Conservation (phyloP, 306 rosid genomes). For the Albizia julibrissin region DNA sequence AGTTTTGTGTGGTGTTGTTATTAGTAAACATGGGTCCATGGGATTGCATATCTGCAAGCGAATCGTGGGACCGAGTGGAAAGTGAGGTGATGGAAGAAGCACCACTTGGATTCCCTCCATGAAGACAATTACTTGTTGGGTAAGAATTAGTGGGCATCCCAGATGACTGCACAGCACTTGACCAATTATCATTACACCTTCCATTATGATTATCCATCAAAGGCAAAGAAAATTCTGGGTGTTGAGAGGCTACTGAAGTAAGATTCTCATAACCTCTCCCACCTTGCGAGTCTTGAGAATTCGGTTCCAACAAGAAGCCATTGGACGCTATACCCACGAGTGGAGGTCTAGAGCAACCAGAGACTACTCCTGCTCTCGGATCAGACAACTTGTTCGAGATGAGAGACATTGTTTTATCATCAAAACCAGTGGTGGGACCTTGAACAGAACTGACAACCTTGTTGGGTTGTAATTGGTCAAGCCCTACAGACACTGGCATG, state of each 20-base stretch:
- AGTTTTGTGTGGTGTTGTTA: constrained; percentile 36
- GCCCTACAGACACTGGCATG: constrained; percentile 54
- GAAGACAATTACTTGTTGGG: constrained; percentile 47
- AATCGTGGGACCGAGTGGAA: constrained; percentile 46
- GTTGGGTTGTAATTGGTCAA: constrained; percentile 52
- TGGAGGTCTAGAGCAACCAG: constrained; percentile 41
- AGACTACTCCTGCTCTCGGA: constrained; percentile 46
- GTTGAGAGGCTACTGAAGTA: constrained; percentile 51
- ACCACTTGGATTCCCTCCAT: constrained; percentile 46
- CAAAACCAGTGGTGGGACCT: constrained; percentile 44
- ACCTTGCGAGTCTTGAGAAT: constrained; percentile 48
- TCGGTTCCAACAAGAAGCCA: constrained; percentile 47
- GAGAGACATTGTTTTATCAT: constrained; percentile 50
- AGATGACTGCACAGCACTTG: constrained; percentile 60
- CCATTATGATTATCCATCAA: constrained; percentile 48
- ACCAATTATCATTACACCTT: constrained; percentile 60
- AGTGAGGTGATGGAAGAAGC: constrained; percentile 50
- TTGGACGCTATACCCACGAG: constrained; percentile 43
- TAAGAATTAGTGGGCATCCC: constrained; percentile 53
- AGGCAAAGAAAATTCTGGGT: constrained; percentile 51
- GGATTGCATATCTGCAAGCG: constrained; percentile 47
- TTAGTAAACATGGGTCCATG: constrained; percentile 43
- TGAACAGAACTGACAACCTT: constrained; percentile 40
- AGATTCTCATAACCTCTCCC: constrained; percentile 50
- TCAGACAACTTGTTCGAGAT: constrained; percentile 51